Conservation (phyloP, 1,284 basidiomycete genomes). For the Apiotrichum siamense region DNA sequence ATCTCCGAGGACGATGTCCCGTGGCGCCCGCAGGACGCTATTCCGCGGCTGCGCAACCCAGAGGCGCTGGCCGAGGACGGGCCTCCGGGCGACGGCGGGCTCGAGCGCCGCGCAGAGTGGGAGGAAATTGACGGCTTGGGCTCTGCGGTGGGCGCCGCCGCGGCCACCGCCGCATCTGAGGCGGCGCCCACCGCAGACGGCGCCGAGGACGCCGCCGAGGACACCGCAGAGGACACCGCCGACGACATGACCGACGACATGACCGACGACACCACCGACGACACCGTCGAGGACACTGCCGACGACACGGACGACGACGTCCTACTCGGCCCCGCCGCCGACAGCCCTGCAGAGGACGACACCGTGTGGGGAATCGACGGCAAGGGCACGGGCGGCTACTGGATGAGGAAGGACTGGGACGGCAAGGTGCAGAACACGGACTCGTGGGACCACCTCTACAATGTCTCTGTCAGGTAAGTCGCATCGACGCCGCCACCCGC, state of each 20-base stretch:
- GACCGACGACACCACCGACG: not conserved
- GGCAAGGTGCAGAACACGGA: conserved; percentile 33
- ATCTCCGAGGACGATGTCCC: conserved; percentile 73
- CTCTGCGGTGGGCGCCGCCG: not conserved
- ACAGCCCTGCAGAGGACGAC: conserved; percentile 3
- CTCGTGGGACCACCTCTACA: conserved; percentile 38
- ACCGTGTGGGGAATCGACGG: conserved; percentile 41
- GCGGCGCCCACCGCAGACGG: not conserved
- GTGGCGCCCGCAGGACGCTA: conserved; percentile 46
- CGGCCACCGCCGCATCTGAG: not conserved
- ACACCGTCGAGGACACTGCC: conserved; percentile 6
- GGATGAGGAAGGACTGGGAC: conserved; percentile 44
- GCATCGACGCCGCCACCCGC: no score
- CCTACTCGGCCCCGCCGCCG: not conserved
- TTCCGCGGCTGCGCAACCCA: conserved; percentile 18
- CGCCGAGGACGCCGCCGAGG: not conserved
- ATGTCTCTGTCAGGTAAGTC: conserved; percentile 37
- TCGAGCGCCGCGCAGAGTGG: not conserved
- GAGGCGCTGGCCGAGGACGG: not conserved
- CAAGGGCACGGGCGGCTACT: conserved; percentile 41
- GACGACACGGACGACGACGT: not conserved
- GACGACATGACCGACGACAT: not conserved
- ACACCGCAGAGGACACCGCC: not conserved
- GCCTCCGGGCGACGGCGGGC: not conserved
- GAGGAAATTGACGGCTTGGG: not conserved